Evolutionary conservation across 305 asterid species (phyloP), one percentile per base, ranked within the genome.

Genomic region (Coffea humblotiana): DNA sequence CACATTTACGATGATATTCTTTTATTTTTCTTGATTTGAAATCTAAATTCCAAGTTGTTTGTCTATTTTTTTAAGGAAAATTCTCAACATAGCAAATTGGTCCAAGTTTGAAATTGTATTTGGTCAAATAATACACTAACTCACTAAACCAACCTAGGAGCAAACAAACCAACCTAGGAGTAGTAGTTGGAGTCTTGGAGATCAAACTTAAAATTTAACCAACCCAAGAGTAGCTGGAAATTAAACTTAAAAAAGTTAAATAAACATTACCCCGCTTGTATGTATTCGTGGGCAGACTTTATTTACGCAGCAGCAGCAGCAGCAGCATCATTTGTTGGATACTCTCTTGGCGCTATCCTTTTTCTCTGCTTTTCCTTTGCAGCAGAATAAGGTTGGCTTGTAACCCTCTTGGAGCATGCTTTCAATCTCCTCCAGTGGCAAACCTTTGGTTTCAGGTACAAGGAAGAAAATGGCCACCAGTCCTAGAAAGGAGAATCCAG

Each of bases 341-440:
- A 49, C 27, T 32, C 45, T 52, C 27, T 43, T 63, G 3, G 2
- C 32, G 32, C 32, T 79, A n/a, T 56, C 27, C 35, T 54, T 48
- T 1, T 75, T 80, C 16, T 76, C 84, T 15, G 65, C 81, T 71
- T 10, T 76, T 87, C 86, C 87, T 40, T 37, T 13, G 4, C 58
- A 13, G 78, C 90, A 72, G 78, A 90, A 87, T 91, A 32, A 32
- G 32, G 32, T 32, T 32, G 32, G 32, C 32, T 32, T 32, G 32
- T 32, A 32, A 32, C 32, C 32, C 32, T 32, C 32, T 32, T 32
- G 32, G 32, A 32, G 32, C 32, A 32, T 32, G 32, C 2, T 32
- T 2, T 32, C 32, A 32, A 32, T 32, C 32, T 32, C 32, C 32
- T 32, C 32, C 32, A 32, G 32, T 32, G 32, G 2, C 32, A 32